These are phyloP conservation scores for Logfia minima DNA, from an alignment of 129 eudicot species.

Conservation along the genomic window DNA sequence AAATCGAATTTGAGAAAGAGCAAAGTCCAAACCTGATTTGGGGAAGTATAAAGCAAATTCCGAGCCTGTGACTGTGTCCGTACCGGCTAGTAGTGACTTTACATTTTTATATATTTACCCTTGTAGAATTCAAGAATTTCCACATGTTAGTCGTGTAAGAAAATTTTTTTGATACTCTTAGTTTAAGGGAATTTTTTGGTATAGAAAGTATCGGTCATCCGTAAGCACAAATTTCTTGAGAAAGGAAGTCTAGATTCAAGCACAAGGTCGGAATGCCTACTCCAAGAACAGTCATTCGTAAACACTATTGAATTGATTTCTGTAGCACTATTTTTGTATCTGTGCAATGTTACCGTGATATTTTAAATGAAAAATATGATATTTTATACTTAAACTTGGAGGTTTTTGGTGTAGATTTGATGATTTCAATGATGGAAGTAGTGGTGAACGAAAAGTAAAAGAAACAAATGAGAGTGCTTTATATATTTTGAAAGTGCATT, in stretches of 20 bases:
- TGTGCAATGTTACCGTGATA: neutral
- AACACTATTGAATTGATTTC: neutral
- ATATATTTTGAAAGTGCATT: neutral
- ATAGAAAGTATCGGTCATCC: no score
- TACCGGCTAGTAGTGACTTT: conserved; percentile 20
- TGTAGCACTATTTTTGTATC: no score
- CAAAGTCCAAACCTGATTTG: conserved; percentile 33
- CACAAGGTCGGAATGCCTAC: no score
- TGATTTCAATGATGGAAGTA: no score
- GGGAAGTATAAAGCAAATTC: conserved; percentile 19
- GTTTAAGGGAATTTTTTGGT: neutral
- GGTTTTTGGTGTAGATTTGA: no score
- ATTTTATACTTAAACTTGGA: no score
- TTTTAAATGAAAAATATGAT: no score
- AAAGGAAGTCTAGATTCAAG: neutral
- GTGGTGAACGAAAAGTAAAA: no score
- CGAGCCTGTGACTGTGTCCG: conserved; percentile 50
- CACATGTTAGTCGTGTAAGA: neutral
- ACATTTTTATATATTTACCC: conserved; percentile 16
- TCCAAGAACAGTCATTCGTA: no score
- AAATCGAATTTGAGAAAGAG: conserved; percentile 32
- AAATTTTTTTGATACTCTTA: neutral
- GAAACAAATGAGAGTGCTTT: no score
- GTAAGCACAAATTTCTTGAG: neutral
- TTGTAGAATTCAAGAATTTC: neutral